phyloP scores from a whole-genome alignment of 176 grass and related monocot species.

The Oryza punctata region DNA sequence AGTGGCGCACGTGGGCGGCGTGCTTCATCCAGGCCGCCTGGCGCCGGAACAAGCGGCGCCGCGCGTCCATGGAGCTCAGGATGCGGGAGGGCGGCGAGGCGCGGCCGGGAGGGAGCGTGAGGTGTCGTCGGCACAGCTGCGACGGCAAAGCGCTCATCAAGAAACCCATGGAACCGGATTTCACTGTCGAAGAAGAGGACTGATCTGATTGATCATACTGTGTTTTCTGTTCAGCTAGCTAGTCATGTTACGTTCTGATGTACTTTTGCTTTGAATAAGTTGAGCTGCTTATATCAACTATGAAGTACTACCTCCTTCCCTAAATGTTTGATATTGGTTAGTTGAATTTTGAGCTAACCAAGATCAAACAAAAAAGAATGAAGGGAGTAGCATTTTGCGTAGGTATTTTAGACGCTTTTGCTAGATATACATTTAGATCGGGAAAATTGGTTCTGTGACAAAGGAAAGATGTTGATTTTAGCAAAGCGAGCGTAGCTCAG shows the following conservation, averaged over 20 bases:
- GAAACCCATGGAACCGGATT: constrained; percentile 53
- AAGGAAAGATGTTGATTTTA: too few relatives aligned
- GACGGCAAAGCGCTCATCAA: constrained; percentile 45
- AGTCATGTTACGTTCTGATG: background rate
- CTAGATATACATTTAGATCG: too few relatives aligned
- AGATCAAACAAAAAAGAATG: too few relatives aligned
- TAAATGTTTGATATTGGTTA: too few relatives aligned
- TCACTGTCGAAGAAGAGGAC: background rate
- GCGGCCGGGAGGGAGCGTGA: background rate
- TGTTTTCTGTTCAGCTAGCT: background rate
- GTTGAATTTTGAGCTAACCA: too few relatives aligned
- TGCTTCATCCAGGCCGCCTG: constrained; percentile 98
- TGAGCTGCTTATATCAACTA: too few relatives aligned
- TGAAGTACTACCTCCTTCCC: too few relatives aligned
- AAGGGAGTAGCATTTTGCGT: too few relatives aligned
- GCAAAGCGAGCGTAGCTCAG: too few relatives aligned
- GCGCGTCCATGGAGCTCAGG: constrained; percentile 68
- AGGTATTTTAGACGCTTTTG: too few relatives aligned
- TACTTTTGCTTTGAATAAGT: too few relatives aligned
- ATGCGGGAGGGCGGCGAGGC: constrained; percentile 21
- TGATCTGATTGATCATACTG: background rate
- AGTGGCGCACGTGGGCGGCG: constrained; percentile 90
- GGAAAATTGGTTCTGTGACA: too few relatives aligned
- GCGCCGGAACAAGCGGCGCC: constrained; percentile 62
- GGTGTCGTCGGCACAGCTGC: constrained; percentile 27